Evolutionary conservation across 129 eudicot genomes (phyloP).

Genomic region (Apium graveolens): DNA sequence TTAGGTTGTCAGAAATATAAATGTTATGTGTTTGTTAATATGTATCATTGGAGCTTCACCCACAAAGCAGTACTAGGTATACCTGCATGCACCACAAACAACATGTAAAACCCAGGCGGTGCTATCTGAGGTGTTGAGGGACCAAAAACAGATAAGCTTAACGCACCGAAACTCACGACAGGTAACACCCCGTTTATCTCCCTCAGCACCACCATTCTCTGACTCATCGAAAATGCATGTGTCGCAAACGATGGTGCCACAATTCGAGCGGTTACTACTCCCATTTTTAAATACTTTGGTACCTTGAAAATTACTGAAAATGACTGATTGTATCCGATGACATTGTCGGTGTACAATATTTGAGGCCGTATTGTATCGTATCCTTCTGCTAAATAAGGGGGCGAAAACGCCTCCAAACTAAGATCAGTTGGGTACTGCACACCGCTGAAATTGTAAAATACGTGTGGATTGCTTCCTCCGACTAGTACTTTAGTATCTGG

Average conservation of each 20-base stretch:
- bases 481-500: slow-evolving; percentile 61
- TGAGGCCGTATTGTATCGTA: slow-evolving; percentile 38
- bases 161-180: slow-evolving; percentile 17
- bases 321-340: slow-evolving; percentile 28
- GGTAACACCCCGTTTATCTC: slow-evolving; percentile 16
- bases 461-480: slow-evolving; percentile 81
- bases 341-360: slow-evolving; percentile 24
- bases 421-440: slow-evolving; percentile 63
- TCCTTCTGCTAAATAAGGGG: slow-evolving; percentile 50
- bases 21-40: not conserved
- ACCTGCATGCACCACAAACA: slow-evolving; percentile 75
- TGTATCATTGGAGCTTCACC: slow-evolving; percentile 47
- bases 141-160: slow-evolving; percentile 34
- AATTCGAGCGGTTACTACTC: slow-evolving; percentile 38
- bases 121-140: slow-evolving; percentile 66
- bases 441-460: slow-evolving; percentile 51
- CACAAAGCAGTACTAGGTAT: slow-evolving; percentile 66
- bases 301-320: slow-evolving; percentile 37
- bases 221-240: slow-evolving; percentile 71
- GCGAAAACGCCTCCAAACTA: slow-evolving; percentile 65
- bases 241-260: slow-evolving; percentile 71
- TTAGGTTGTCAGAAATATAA: too few species aligned
- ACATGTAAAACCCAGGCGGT: slow-evolving; percentile 71
- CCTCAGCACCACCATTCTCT: slow-evolving; percentile 64
- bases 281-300: slow-evolving; percentile 22